Conservation (phyloP, 352 stramenopile species). For the Thalassiosira livingstoniorum region DNA sequence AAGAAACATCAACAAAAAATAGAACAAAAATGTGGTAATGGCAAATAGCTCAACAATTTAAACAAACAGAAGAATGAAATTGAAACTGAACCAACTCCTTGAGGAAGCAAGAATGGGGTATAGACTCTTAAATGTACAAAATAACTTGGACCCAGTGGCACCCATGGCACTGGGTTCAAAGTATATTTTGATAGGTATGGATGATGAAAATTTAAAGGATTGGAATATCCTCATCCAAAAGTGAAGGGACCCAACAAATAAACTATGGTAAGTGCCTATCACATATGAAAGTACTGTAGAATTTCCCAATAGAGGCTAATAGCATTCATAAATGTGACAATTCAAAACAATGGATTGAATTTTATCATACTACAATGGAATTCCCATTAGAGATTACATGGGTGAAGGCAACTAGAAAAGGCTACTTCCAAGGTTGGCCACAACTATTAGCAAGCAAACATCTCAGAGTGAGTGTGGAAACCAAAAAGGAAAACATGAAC, state of each 20-base stretch:
- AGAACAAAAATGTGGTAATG: background rate
- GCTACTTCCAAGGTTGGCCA: background rate
- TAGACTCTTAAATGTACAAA: background rate
- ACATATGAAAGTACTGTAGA: too few relatives aligned
- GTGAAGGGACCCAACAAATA: background rate
- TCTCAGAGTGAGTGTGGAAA: background rate
- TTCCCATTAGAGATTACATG: background rate
- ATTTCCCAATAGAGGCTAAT: background rate
- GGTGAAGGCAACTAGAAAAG: background rate
- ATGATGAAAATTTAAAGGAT: background rate
- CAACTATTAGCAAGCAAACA: background rate
- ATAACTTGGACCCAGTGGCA: slow-evolving; percentile 5
- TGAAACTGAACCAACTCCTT: background rate
- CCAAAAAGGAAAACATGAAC: background rate
- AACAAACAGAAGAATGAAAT: background rate
- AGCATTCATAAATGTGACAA: slow-evolving; percentile 13
- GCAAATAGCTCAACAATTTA: background rate
- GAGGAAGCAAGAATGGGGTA: background rate
- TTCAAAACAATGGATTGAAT: background rate
- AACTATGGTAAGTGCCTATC: slow-evolving; percentile 15
- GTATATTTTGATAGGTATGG: slow-evolving; percentile 12
- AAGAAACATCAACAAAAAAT: background rate
- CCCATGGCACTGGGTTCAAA: background rate
- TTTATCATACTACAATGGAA: slow-evolving; percentile 8
- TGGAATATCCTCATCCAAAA: slow-evolving; percentile 1